These are phyloP conservation scores for Perilla frutescens DNA, from an alignment of 257 asterid species.

Conservation along the genomic window DNA sequence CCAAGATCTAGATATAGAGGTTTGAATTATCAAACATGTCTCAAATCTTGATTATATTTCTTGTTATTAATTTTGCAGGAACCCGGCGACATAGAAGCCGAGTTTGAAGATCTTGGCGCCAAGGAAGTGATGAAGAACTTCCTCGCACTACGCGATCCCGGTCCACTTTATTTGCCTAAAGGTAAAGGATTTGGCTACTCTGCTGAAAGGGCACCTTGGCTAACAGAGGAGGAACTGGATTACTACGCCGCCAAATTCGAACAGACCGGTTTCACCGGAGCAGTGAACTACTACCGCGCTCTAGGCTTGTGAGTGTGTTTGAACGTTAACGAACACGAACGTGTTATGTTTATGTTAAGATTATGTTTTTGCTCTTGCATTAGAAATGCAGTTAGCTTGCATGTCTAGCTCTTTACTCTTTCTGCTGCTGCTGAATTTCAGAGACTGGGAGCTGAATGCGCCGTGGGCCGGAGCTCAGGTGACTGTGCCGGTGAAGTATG, in stretches of 20 bases:
- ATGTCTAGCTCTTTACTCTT: too few species aligned
- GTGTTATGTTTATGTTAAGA: too few species aligned
- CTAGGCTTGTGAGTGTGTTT: neutral
- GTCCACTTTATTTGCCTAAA: slow-evolving; percentile 57
- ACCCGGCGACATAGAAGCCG: slow-evolving; percentile 76
- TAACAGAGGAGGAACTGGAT: slow-evolving; percentile 61
- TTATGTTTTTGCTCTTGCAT: too few species aligned
- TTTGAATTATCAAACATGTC: too few species aligned
- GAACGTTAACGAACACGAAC: too few species aligned
- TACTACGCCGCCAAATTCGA: slow-evolving; percentile 57
- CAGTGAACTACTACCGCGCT: slow-evolving; percentile 73
- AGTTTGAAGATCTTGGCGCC: slow-evolving; percentile 55
- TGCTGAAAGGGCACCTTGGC: slow-evolving; percentile 58
- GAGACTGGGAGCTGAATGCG: slow-evolving; percentile 69
- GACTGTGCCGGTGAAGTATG: slow-evolving; percentile 63
- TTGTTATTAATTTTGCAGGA: slow-evolving; percentile 48
- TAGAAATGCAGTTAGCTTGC: too few species aligned
- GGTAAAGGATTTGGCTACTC: slow-evolving; percentile 55
- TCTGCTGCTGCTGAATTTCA: slow-evolving; percentile 39
- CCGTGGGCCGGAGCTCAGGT: slow-evolving; percentile 72
- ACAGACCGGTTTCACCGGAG: slow-evolving; percentile 79
- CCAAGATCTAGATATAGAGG: too few species aligned
- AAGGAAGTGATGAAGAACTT: slow-evolving; percentile 54
- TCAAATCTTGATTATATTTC: too few species aligned
- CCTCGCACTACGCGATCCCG: slow-evolving; percentile 51